These are phyloP conservation scores for Fistulina hepatica DNA, from an alignment of 1,284 basidiomycete genomes.

Conservation along the genomic window DNA sequence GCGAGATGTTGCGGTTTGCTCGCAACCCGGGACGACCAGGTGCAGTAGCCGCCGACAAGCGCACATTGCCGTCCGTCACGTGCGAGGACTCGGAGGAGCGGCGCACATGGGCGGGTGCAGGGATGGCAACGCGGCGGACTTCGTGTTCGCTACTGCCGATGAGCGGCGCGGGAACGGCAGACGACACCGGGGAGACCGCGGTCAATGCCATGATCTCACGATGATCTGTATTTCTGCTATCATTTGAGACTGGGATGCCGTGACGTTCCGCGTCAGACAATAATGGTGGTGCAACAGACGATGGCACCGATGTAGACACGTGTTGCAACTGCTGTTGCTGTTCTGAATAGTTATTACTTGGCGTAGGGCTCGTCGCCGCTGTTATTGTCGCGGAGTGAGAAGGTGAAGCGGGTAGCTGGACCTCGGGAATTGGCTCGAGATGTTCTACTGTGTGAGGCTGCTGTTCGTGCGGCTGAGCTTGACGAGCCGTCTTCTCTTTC, in stretches of 20 bases:
- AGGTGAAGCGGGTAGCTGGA: neutral
- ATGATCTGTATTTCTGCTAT: no score
- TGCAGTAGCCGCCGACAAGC: neutral
- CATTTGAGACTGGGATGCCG: no score
- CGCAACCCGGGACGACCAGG: neutral
- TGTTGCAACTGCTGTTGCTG: no score
- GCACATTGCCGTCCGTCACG: conserved; percentile 2
- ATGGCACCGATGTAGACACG: no score
- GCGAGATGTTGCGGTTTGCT: neutral
- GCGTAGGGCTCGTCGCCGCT: conserved; percentile 2
- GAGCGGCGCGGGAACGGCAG: neutral
- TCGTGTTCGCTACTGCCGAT: neutral
- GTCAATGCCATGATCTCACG: no score
- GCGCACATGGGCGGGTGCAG: neutral
- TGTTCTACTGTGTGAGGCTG: neutral
- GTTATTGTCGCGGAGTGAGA: neutral
- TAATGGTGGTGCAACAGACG: no score
- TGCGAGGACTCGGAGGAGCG: neutral
- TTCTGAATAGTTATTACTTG: neutral
- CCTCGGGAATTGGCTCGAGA: neutral
- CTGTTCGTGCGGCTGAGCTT: neutral
- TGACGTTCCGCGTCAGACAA: no score
- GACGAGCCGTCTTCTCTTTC: conserved; percentile 10
- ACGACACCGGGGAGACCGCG: no score
- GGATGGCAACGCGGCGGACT: neutral